Conservation (phyloP, 192 early-diverging fungal genomes). For the Mortierella hygrophila region DNA sequence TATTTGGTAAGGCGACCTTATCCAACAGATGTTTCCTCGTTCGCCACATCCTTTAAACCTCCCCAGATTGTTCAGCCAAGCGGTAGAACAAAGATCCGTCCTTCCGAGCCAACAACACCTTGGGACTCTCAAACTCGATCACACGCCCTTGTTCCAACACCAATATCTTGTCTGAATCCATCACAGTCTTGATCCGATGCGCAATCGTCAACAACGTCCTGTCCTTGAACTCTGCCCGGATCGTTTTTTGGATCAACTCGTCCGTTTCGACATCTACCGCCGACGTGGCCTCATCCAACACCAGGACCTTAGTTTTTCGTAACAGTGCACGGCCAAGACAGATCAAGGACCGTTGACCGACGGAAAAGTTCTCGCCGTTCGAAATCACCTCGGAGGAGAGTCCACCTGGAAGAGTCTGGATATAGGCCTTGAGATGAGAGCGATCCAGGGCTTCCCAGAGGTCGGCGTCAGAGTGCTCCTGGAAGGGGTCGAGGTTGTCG, state of each 20-base stretch:
- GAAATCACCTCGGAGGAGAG: conserved; percentile 79
- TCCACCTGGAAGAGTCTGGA: conserved; percentile 71
- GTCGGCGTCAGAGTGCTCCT: conserved; percentile 58
- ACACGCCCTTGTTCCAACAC: conserved; percentile 82
- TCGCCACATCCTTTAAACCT: conserved; percentile 16
- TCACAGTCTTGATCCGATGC: conserved; percentile 88
- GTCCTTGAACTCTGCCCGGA: conserved; percentile 78
- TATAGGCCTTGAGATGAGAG: conserved; percentile 74
- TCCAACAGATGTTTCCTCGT: no score
- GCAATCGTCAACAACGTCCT: conserved; percentile 92
- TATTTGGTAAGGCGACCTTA: no score
- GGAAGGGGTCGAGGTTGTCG: conserved; percentile 71
- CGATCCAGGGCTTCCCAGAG: conserved; percentile 80
- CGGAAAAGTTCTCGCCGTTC: conserved; percentile 87
- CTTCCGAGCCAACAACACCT: conserved; percentile 66
- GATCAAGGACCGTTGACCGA: conserved; percentile 82
- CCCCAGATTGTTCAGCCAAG: conserved; percentile 54
- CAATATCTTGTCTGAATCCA: conserved; percentile 86
- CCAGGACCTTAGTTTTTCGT: conserved; percentile 64
- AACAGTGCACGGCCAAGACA: conserved; percentile 79
- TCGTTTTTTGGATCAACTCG: conserved; percentile 86
- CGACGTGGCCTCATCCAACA: conserved; percentile 63
- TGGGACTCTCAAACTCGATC: conserved; percentile 85
- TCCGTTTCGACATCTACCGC: conserved; percentile 90
- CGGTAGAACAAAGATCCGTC: conserved; percentile 71